Percentiles rank a stretch among this genome's conserved stretches.
Evolutionary conservation across 805 yeast genomes (phyloP).

Genomic region (Candida tallmaniae): DNA sequence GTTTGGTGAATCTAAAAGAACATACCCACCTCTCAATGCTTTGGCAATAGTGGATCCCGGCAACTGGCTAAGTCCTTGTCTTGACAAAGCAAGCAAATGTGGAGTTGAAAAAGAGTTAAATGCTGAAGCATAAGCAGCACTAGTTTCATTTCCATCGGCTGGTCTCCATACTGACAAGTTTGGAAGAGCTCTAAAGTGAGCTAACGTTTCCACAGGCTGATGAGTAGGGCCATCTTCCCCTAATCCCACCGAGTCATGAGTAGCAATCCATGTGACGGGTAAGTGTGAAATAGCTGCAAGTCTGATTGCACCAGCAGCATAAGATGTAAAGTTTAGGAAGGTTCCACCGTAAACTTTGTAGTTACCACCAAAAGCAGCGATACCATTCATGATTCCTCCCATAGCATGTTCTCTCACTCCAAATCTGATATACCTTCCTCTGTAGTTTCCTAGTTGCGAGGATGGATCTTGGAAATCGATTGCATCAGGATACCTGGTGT

Average conservation of each 20-base stretch:
- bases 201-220: slow-evolving; percentile 50
- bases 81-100: slow-evolving; percentile 68
- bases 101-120: slow-evolving; percentile 62
- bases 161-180: slow-evolving; percentile 49
- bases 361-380: slow-evolving; percentile 26
- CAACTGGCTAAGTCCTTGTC: slow-evolving; percentile 89
- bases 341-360: no score
- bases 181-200: slow-evolving; percentile 50
- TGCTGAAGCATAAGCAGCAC: slow-evolving; percentile 75
- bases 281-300: slow-evolving; percentile 44
- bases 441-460: slow-evolving; percentile 19
- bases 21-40: slow-evolving; percentile 94
- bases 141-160: slow-evolving; percentile 54
- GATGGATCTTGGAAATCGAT: slow-evolving; percentile 27
- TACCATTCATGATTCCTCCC: slow-evolving; percentile 28
- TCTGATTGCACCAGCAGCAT: slow-evolving; percentile 51
- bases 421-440: slow-evolving; percentile 27
- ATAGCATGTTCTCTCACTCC: slow-evolving; percentile 33
- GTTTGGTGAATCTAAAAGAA: slow-evolving; percentile 46
- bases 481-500: slow-evolving; percentile 23
- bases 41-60: slow-evolving; percentile 88
- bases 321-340: slow-evolving; percentile 37
- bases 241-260: slow-evolving; percentile 55
- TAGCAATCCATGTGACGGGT: slow-evolving; percentile 48
- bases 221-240: slow-evolving; percentile 61